Conservation (phyloP, 108 stramenopile genomes). For the Schizochytrium sp. region DNA sequence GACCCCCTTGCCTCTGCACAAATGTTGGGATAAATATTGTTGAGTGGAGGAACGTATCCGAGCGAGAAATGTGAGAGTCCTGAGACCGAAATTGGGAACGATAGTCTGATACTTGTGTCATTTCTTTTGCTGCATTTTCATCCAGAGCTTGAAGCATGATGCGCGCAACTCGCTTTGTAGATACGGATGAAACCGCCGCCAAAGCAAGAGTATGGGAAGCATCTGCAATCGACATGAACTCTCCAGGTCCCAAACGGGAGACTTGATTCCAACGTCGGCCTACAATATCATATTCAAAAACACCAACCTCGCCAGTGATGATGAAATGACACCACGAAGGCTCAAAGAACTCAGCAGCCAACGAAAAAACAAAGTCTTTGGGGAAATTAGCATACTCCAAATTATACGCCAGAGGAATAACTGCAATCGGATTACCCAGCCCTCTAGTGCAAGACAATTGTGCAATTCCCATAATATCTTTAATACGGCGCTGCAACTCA, state of each 20-base stretch:
- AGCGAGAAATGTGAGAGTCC: not conserved
- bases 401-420: not conserved
- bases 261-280: not conserved
- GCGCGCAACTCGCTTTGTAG: not conserved
- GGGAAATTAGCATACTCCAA: not conserved
- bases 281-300: not conserved
- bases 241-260: not conserved
- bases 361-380: slow-evolving; percentile 22
- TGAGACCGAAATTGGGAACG: not conserved
- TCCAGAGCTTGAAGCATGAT: not conserved
- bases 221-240: slow-evolving; percentile 26
- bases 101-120: not conserved
- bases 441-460: not conserved
- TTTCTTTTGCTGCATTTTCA: not conserved
- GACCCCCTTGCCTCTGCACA: slow-evolving; percentile 11
- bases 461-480: not conserved
- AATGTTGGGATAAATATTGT: not conserved
- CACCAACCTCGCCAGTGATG: slow-evolving; percentile 8
- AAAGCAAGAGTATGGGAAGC: slow-evolving; percentile 7
- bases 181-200: not conserved
- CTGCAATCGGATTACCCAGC: not conserved
- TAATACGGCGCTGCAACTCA: not conserved
- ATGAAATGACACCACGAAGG: slow-evolving; percentile 27
- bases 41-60: not conserved
- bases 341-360: not conserved